phyloP scores from a whole-genome alignment of 331 rosid species.

The Dryas integrifolia region DNA sequence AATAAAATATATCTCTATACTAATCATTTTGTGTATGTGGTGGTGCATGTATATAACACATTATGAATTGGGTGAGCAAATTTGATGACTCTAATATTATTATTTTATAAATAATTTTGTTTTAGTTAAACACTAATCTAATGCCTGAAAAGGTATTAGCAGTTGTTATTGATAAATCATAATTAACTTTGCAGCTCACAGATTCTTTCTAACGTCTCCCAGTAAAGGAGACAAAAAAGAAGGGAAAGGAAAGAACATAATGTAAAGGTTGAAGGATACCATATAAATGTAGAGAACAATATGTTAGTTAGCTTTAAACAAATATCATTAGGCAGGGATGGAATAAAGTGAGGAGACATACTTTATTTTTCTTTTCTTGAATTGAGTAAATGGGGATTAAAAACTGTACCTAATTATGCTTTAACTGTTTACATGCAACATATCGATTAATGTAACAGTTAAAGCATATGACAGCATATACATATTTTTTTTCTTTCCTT shows the following conservation, averaged over 20 bases:
- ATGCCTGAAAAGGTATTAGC: not conserved
- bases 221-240: slow-evolving; percentile 27
- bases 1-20: too few relatives aligned
- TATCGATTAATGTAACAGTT: slow-evolving; percentile 56
- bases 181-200: not conserved
- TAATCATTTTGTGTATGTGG: too few relatives aligned
- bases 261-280: slow-evolving; percentile 35
- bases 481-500: not conserved
- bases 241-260: slow-evolving; percentile 38
- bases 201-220: not conserved
- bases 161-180: not conserved
- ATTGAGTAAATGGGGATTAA: slow-evolving; percentile 24
- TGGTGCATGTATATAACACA: too few relatives aligned
- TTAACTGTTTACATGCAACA: not conserved
- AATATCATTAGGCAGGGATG: slow-evolving; percentile 31
- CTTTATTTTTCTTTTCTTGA: slow-evolving; percentile 33
- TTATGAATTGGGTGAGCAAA: too few relatives aligned
- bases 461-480: slow-evolving; percentile 19
- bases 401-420: not conserved
- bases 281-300: slow-evolving; percentile 29
- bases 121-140: too few relatives aligned
- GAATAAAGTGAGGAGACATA: slow-evolving; percentile 51
- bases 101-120: too few relatives aligned
- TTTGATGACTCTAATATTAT: too few relatives aligned
- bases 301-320: slow-evolving; percentile 37